A percentile compares a stretch with the other conserved stretches of the same genome.
These are phyloP conservation scores for Kappamyces sp. DNA, from an alignment of 192 early-diverging fungal genomes.

Conservation along the genomic window DNA sequence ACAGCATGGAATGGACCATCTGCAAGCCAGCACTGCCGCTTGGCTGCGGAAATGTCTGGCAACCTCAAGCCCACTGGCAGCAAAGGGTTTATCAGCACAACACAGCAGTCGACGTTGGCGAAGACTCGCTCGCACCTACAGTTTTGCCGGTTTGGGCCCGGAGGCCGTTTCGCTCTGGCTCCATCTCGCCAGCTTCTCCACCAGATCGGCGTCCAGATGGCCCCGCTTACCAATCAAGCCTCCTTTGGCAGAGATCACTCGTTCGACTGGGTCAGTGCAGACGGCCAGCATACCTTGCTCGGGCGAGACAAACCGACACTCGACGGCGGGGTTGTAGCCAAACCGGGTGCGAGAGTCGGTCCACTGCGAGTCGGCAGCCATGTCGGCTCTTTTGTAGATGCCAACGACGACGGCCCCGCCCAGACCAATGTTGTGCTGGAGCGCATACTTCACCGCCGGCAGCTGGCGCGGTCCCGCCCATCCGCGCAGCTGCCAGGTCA, in stretches of 20 bases:
- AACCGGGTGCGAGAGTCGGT: conserved; percentile 19
- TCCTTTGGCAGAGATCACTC: conserved; percentile 33
- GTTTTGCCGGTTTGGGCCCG: too few species aligned
- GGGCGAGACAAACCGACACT: conserved; percentile 52
- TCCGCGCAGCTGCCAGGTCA: conserved; percentile 31
- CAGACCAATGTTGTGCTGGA: conserved; percentile 71
- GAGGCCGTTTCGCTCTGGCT: too few species aligned
- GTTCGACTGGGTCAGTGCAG: too few species aligned
- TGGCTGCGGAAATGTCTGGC: too few species aligned
- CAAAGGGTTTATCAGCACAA: too few species aligned
- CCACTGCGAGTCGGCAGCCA: conserved; percentile 25
- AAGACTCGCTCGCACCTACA: too few species aligned
- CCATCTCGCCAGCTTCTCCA: conserved; percentile 12
- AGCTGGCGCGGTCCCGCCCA: conserved; percentile 67
- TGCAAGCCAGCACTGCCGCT: too few species aligned
- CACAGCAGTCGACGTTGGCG: too few species aligned
- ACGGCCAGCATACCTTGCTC: too few species aligned
- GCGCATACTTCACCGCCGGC: conserved; percentile 52
- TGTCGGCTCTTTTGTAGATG: conserved; percentile 45
- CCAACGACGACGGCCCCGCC: conserved; percentile 67
- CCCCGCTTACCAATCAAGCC: conserved; percentile 11
- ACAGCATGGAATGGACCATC: too few species aligned
- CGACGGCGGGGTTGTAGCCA: conserved; percentile 45
- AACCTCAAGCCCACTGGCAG: too few species aligned
- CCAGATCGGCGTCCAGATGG: background rate